Percentiles rank a stretch among this genome's conserved stretches.
These are phyloP conservation scores for Metschnikowia lochheadii DNA, from an alignment of 805 yeast species.

Conservation along the genomic window DNA sequence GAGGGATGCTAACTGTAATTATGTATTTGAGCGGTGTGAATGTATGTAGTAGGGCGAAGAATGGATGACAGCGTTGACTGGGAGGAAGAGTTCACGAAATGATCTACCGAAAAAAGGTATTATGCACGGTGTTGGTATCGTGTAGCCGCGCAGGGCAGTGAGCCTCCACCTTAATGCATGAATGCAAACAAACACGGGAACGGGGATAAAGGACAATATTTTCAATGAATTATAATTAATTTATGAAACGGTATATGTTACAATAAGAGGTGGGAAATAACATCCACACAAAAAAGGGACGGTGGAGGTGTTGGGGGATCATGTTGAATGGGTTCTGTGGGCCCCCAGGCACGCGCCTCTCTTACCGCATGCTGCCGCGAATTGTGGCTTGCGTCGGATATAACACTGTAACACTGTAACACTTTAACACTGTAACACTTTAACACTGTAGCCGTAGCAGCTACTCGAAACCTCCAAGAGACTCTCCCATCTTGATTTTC, in stretches of 20 bases:
- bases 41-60: neutral
- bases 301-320: neutral
- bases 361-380: neutral
- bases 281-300: neutral
- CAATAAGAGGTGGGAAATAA: neutral
- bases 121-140: neutral
- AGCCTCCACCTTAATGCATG: neutral
- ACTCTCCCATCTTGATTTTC: constrained; percentile 79
- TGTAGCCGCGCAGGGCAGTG: neutral
- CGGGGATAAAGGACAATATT: neutral
- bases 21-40: neutral
- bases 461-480: constrained; percentile 50
- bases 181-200: neutral
- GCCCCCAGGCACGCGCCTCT: neutral
- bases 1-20: neutral
- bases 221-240: neutral
- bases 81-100: neutral
- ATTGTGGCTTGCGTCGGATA: neutral
- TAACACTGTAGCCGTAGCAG: neutral
- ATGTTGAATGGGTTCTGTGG: neutral
- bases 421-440: too few relatives aligned
- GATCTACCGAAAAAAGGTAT: constrained; percentile 3
- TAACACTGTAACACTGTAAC: too few relatives aligned
- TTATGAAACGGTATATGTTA: neutral
- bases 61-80: neutral